Base-by-base conservation (phyloP, 2,329 filamentous ascomycete species). In the Aspergillus alliaceus region DNA sequence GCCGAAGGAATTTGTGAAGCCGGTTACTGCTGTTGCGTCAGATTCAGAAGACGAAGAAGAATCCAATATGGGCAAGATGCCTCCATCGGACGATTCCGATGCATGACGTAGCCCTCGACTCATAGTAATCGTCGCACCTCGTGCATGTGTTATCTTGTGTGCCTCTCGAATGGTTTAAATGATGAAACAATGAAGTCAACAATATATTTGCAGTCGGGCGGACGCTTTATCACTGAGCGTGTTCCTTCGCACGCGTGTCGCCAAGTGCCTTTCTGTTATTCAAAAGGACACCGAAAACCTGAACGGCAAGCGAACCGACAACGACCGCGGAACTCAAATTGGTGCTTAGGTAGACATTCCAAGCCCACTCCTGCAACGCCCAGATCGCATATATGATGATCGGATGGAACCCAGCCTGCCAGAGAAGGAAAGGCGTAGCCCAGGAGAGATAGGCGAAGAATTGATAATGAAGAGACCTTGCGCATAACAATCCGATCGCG, bases 401-500 rank as follows among this genome's bases (percentile, higher is more conserved):
- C 0, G 89, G 88, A 66, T 89, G 86, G 59, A 87, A 78, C 1
- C 88, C 87, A 54, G 87, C 85, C 67, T 86, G 85, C 91, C 92
- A 97, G 52, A 96, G 83, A 61, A 97, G 80, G 72, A 90, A 96
- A 0, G 93, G 93, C 6, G 90, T 91, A 14, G 89, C 84, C 93
- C 93, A 97, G 27, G 90, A 90, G 58, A 96, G 84, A 80, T 96
- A 96, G 46, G 90, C 86, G 75, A 92, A 97, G 80, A 97, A 97
- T 70, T 97, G 93, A 80, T 96, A 97, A 78, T 97, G 93, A 66
- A 97, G 82, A 54, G 89, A 93, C 57, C 93, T 83, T 25, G 93
- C 93, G 70, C 91, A 96, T 47, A 96, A 82, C 76, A 96, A 82
- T 35, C 93, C 93, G 56, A 96, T 84, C 29, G 86, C 80, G 64